These are phyloP conservation scores for Boletus pseudopeckii DNA, from an alignment of 768 basidiomycete genomes.

Conservation along the genomic window DNA sequence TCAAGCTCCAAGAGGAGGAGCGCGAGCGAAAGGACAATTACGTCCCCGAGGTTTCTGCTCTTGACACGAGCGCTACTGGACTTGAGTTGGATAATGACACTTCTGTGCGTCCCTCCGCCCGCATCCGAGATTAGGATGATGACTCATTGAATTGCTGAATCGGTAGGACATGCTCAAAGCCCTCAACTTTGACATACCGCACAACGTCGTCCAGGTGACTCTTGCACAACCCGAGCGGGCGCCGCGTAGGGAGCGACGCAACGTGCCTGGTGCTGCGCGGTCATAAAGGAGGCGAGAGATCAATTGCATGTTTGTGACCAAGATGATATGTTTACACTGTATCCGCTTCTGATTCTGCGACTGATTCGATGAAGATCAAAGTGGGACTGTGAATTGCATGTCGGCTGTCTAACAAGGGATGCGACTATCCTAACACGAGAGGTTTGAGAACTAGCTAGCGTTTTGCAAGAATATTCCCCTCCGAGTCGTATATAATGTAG, in stretches of 20 bases:
- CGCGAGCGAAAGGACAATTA: slow-evolving; percentile 99
- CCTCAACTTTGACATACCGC: slow-evolving; percentile 92
- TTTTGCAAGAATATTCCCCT: too few relatives aligned
- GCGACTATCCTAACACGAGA: too few relatives aligned
- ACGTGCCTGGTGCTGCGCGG: slow-evolving; percentile 77
- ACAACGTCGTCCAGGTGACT: slow-evolving; percentile 65
- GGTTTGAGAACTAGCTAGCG: too few relatives aligned
- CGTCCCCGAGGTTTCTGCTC: slow-evolving; percentile 96
- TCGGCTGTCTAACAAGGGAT: too few relatives aligned
- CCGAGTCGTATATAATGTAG: too few relatives aligned
- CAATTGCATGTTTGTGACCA: not conserved
- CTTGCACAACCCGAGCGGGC: slow-evolving; percentile 66
- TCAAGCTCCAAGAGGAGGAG: slow-evolving; percentile 99
- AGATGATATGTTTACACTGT: not conserved
- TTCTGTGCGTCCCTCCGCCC: slow-evolving; percentile 56
- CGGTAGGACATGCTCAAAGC: slow-evolving; percentile 78
- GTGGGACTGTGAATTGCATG: not conserved
- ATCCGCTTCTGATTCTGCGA: not conserved
- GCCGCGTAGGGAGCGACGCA: slow-evolving; percentile 70
- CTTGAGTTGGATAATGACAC: slow-evolving; percentile 92
- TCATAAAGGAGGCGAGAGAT: slow-evolving; percentile 18
- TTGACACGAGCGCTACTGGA: slow-evolving; percentile 70
- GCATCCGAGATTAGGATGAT: not conserved
- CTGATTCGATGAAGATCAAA: not conserved
- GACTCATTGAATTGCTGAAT: not conserved